Percentiles rank a stretch among this genome's conserved stretches.
Evolutionary conservation across 331 rosid species (phyloP).

Genomic region (Acacia pycnantha): DNA sequence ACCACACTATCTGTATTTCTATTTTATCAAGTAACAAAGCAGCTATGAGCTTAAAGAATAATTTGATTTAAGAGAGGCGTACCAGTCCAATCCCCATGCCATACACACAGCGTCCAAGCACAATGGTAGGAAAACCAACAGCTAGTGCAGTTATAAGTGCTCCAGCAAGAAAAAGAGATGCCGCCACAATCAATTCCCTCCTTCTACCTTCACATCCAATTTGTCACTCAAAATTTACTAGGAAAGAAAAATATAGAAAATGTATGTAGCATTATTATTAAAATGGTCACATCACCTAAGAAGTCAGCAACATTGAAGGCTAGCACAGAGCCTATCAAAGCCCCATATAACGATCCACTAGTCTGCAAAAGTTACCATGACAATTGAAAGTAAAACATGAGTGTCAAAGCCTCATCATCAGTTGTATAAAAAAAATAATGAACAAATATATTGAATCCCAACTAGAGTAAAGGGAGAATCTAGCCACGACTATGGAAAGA

Average conservation of each 20-base stretch:
- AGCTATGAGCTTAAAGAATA: constrained; percentile 10
- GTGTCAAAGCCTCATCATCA: constrained; percentile 1
- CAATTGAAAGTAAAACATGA: constrained; percentile 10
- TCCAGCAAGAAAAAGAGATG: constrained; percentile 71
- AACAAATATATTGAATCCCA: constrained; percentile 11
- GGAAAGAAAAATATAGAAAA: constrained; percentile 22
- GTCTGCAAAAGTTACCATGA: constrained; percentile 64
- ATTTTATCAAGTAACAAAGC: constrained; percentile 16
- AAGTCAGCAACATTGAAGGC: constrained; percentile 86
- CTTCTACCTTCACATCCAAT: constrained; percentile 62
- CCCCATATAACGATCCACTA: constrained; percentile 95
- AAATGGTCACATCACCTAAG: constrained; percentile 54
- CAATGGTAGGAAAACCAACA: constrained; percentile 64
- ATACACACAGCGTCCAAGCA: constrained; percentile 70
- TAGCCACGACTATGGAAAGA: constrained; percentile 22
- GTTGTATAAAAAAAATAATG: constrained; percentile 5
- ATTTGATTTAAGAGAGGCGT: constrained; percentile 28
- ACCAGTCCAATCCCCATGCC: constrained; percentile 98
- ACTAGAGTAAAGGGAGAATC: constrained; percentile 9
- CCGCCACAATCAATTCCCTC: constrained; percentile 75
- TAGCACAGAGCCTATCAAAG: constrained; percentile 80
- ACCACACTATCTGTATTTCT: not conserved
- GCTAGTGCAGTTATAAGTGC: constrained; percentile 73
- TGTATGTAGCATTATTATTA: constrained; percentile 7
- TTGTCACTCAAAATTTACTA: constrained; percentile 28